phyloP scores from a whole-genome alignment of 768 basidiomycete species.

The Xerocomellus intermedius region DNA sequence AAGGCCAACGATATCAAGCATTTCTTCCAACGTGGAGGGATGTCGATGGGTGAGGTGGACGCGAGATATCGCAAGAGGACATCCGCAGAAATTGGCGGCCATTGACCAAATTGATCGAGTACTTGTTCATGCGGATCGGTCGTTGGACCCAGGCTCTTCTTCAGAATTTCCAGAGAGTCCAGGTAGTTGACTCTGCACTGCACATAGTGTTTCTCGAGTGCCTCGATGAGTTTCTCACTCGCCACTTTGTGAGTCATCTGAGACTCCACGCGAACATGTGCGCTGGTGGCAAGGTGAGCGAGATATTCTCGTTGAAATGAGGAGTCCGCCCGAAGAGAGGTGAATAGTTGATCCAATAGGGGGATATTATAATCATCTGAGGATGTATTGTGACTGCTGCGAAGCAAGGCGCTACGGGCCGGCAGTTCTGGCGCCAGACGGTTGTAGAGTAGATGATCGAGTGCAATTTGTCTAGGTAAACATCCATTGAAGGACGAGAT shows the following conservation, averaged over 20 bases:
- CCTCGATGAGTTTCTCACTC: background rate
- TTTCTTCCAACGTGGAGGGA: background rate
- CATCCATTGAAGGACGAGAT: background rate
- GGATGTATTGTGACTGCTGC: too few species aligned
- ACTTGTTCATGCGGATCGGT: constrained; percentile 7
- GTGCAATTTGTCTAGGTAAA: background rate
- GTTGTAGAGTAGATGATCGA: background rate
- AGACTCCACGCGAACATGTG: background rate
- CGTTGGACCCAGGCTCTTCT: background rate
- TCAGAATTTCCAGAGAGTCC: background rate
- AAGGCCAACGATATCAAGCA: background rate
- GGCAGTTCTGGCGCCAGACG: background rate
- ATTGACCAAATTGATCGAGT: background rate
- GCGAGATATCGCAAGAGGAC: background rate
- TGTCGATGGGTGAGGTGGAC: background rate
- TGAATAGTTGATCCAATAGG: background rate
- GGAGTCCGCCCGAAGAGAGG: background rate
- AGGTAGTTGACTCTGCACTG: background rate
- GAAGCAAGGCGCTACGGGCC: background rate
- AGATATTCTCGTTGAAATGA: background rate
- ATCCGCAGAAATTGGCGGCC: background rate
- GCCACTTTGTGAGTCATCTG: background rate
- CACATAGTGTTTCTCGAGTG: background rate
- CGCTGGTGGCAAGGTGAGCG: background rate
- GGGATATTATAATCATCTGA: background rate